Conservation (phyloP, 202 grass and related monocot genomes). For the Dendrocalamus latiflorus region DNA sequence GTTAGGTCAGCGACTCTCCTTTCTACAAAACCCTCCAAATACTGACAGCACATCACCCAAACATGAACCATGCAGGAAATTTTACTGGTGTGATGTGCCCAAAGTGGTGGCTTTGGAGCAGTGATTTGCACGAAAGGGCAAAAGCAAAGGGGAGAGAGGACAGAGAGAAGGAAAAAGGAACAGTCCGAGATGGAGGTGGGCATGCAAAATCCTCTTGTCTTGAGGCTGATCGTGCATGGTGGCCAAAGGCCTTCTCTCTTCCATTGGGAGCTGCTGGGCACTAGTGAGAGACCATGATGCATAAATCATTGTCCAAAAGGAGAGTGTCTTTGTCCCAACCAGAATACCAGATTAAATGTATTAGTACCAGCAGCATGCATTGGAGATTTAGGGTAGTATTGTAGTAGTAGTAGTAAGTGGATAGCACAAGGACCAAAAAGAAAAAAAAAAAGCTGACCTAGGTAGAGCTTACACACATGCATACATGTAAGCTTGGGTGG, state of each 20-base stretch:
- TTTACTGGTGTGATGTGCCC: slow-evolving; percentile 20
- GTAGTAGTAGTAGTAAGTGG: slow-evolving; percentile 15
- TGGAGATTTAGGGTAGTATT: neutral
- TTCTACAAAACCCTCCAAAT: neutral
- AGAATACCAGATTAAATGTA: neutral
- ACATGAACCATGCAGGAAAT: slow-evolving; percentile 24
- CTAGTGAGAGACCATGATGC: slow-evolving; percentile 51
- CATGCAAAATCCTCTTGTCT: slow-evolving; percentile 9
- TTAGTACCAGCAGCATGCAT: neutral
- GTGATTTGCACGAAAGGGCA: slow-evolving; percentile 39
- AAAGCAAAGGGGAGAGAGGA: slow-evolving; percentile 27
- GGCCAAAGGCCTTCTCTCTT: neutral
- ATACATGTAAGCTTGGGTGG: too few species aligned
- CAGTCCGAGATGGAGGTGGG: slow-evolving; percentile 25
- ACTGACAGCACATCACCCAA: slow-evolving; percentile 30
- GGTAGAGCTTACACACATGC: too few species aligned
- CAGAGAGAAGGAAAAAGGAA: slow-evolving; percentile 11
- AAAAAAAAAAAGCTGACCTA: slow-evolving; percentile 10
- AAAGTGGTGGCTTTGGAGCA: slow-evolving; percentile 42
- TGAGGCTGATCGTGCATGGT: slow-evolving; percentile 9
- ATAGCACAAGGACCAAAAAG: slow-evolving; percentile 39
- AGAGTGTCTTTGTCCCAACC: slow-evolving; percentile 23
- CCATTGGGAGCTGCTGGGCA: neutral
- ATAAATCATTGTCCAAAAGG: slow-evolving; percentile 60
- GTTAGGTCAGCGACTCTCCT: slow-evolving; percentile 20